Base-by-base conservation (phyloP, 352 stramenopile genomes). In the Pythium monospermum region DNA sequence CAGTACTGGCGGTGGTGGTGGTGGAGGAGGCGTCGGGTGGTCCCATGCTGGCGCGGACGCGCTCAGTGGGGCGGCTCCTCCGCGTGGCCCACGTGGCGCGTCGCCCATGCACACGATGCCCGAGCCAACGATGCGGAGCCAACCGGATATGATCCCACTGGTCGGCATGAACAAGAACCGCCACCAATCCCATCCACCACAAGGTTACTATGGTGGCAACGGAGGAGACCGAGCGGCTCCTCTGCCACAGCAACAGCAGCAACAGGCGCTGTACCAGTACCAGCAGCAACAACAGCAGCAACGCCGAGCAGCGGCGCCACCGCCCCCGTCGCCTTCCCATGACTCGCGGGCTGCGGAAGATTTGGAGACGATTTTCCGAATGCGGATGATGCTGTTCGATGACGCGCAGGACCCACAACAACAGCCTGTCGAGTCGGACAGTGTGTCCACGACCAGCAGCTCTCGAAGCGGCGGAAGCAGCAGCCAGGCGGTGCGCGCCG, bases 341-440 rank as follows among this genome's bases (percentile, higher is more conserved):
- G 28, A 30, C 25, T 39, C 38, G 1, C 18, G 21, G 8, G 49
- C 45, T 27, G 52, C 55, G 13, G 59, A 65, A 2, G 64, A 71
- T 27, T 47, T 71, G 8, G 64, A 68, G 38, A 47, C 64, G 25
- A 71, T 65, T 18, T 69, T 71, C 51, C 55, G 60, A 10, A 41
- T 71, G n/a, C 64, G 59, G 15, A 63, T 54, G 59, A 41, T 66
- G 59, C 55, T 71, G 2, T 68, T 68, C 18, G 43, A 55, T 7
- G 41, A 57, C 32, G 52, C 53, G 23, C 23, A 15, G 21, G 43
- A 66, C 21, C 21, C 38, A 16, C 25, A 49, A 7, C n/a, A n/a
- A n/a, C n/a, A n/a, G n/a, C n/a, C n/a, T n/a, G 41, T 21, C 15
- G 55, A 63, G 27, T 57, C 16, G 6, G 47, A 63, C 48, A 63